phyloP scores from a whole-genome alignment of 2,329 filamentous ascomycete genomes.

The Ophiostoma montium region DNA sequence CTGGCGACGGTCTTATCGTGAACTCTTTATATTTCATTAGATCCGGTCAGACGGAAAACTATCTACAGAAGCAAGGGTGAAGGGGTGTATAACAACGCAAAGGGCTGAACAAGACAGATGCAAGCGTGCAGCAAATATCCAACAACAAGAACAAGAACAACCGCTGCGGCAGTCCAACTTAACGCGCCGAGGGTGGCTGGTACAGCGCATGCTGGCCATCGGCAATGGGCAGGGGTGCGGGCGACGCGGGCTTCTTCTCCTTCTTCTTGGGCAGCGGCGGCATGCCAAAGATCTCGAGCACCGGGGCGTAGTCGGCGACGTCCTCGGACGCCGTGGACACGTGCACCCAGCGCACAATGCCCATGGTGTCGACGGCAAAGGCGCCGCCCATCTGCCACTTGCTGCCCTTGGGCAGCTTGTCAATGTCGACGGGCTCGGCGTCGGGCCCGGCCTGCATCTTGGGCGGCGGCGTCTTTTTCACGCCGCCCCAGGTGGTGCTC shows the following conservation, averaged over 20 bases:
- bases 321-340: conserved; percentile 36
- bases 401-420: conserved; percentile 32
- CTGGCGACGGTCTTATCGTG: too few species aligned
- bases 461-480: conserved; percentile 22
- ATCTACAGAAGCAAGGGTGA: too few species aligned
- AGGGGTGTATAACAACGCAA: too few species aligned
- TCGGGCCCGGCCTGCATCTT: conserved; percentile 4
- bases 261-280: conserved; percentile 5
- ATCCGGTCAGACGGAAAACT: too few species aligned
- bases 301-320: conserved; percentile 33
- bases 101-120: too few species aligned
- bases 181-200: background rate
- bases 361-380: conserved; percentile 43
- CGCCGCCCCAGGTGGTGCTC: conserved; percentile 28
- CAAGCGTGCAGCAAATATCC: too few species aligned
- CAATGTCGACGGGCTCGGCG: background rate
- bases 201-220: conserved; percentile 3
- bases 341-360: conserved; percentile 37
- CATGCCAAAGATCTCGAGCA: conserved; percentile 9
- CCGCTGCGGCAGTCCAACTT: background rate
- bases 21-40: too few species aligned
- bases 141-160: background rate
- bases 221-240: background rate
- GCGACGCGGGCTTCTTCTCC: background rate
- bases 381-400: conserved; percentile 56